Base-by-base conservation (phyloP, 2,329 filamentous ascomycete genomes). In the Diplocarpon rosae region DNA sequence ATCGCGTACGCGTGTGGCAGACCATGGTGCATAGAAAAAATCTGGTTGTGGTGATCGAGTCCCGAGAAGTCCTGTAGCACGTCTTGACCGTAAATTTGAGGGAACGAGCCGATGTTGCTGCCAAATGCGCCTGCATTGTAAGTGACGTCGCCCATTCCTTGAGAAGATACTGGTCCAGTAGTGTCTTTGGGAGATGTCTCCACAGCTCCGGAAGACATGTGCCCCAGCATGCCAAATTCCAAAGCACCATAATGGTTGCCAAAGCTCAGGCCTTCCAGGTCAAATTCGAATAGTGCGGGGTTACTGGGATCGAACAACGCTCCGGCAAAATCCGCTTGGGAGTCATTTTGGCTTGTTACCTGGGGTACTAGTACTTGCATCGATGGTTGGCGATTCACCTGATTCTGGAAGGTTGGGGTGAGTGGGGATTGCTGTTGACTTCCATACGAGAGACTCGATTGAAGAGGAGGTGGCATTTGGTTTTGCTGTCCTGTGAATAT, bases 201-300 rank as follows among this genome's bases (percentile, higher is more conserved):
- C n/a, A 80, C 83, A 12, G 85, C 83, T 12, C 85, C 85, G n/a
- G 85, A 87, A 48, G 86, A 87, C 85, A 98, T 94, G 62, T 96
- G 90, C 24, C 87, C 88, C 0, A 98, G 76, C 76, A 96, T 95
- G 43, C 88, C 85, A 62, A 96, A 95, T 63, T 96, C 92, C 63
- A 95, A 73, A 14, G 89, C 90, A 48, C 89, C 90, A 60, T 96
- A 98, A 52, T 94, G 87, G 61, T 92, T 96, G 45, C 88, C 89
- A 63, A 96, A 98, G 62, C 92, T 92, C 62, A 95, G 75, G 47
- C 87, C 88, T 44, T 93, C 88, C 10, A 95, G 77, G 62, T 96
- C 89, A 63, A 96, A 95, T 62, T 95, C 95, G 73, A 93, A 95
- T 44, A 95, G 68, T 0, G 88, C 85, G 3, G 89, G 87, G 61